Conservation (phyloP, 2,329 filamentous ascomycete genomes). For the Chalaropsis ovoidea region DNA sequence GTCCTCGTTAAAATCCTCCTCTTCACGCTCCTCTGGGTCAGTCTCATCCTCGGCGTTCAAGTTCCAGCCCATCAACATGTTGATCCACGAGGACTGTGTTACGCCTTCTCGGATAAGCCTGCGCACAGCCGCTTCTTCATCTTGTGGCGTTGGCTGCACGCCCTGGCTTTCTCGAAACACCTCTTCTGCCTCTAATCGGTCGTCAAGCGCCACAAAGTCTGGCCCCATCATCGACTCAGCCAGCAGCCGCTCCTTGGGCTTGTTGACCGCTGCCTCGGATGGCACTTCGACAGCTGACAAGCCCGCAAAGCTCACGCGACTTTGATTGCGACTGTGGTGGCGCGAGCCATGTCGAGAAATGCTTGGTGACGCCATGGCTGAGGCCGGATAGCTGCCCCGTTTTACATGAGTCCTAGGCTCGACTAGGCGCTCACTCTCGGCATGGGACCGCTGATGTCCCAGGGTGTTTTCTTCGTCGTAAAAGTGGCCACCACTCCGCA, state of each 20-base stretch:
- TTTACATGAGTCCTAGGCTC: constrained; percentile 16
- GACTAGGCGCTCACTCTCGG: constrained; percentile 4
- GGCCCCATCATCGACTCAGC: constrained; percentile 36
- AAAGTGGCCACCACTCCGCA: constrained; percentile 41
- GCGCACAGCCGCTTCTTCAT: constrained; percentile 50
- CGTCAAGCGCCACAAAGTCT: constrained; percentile 54
- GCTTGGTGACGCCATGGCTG: constrained; percentile 12
- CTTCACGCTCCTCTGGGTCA: constrained; percentile 37
- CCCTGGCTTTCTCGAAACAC: constrained; percentile 15
- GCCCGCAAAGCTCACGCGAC: constrained; percentile 37
- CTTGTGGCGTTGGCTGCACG: constrained; percentile 39
- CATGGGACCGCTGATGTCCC: constrained; percentile 37
- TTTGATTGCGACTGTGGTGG: constrained; percentile 40
- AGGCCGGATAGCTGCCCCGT: constrained; percentile 18
- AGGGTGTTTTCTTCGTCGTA: constrained; percentile 38
- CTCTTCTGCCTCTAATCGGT: constrained; percentile 42
- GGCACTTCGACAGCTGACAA: background rate
- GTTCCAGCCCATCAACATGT: constrained; percentile 48
- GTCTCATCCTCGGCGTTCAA: constrained; percentile 1
- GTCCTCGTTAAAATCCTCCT: constrained; percentile 36
- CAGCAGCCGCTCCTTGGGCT: constrained; percentile 16
- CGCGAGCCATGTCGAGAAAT: constrained; percentile 10
- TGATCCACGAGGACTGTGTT: constrained; percentile 49
- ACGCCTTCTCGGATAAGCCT: constrained; percentile 46
- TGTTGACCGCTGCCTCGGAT: background rate